A percentile compares a stretch with the other conserved stretches of the same genome.
Evolutionary conservation across 345 rosid genomes (phyloP).

Genomic region (Theobroma cacao): DNA sequence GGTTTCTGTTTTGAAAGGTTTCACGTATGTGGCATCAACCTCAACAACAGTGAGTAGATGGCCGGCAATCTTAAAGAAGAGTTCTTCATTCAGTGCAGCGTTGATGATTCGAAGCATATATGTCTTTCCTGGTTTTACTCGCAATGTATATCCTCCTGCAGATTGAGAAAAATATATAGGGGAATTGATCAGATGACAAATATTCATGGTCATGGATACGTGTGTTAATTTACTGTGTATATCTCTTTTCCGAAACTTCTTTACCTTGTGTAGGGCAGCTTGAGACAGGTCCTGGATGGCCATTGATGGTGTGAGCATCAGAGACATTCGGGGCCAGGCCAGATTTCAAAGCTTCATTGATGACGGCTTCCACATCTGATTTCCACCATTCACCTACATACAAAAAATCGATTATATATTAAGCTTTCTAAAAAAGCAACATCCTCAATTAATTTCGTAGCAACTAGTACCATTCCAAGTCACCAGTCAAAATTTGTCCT

Average conservation of each 20-base stretch:
- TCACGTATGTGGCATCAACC: slow-evolving; percentile 75
- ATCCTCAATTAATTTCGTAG: too few species aligned
- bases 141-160: slow-evolving; percentile 39
- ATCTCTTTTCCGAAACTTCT: neutral
- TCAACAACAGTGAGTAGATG: slow-evolving; percentile 83
- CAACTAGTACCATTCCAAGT: too few species aligned
- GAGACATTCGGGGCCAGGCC: slow-evolving; percentile 85
- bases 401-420: neutral
- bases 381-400: slow-evolving; percentile 92
- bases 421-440: too few species aligned
- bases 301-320: slow-evolving; percentile 91
- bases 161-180: neutral
- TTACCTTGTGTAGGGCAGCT: slow-evolving; percentile 55
- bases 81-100: slow-evolving; percentile 87
- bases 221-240: neutral
- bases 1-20: slow-evolving; percentile 69
- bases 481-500: neutral
- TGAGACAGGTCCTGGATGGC: slow-evolving; percentile 55
- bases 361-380: slow-evolving; percentile 75
- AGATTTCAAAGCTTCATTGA: slow-evolving; percentile 65
- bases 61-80: slow-evolving; percentile 79
- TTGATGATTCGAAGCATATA: slow-evolving; percentile 79
- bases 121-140: slow-evolving; percentile 52
- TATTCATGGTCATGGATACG: neutral
- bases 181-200: neutral